Percentiles rank a stretch among this genome's conserved stretches.
Conservation (phyloP, 495 filamentous ascomycete species). For the Penicilliopsis zonata region DNA sequence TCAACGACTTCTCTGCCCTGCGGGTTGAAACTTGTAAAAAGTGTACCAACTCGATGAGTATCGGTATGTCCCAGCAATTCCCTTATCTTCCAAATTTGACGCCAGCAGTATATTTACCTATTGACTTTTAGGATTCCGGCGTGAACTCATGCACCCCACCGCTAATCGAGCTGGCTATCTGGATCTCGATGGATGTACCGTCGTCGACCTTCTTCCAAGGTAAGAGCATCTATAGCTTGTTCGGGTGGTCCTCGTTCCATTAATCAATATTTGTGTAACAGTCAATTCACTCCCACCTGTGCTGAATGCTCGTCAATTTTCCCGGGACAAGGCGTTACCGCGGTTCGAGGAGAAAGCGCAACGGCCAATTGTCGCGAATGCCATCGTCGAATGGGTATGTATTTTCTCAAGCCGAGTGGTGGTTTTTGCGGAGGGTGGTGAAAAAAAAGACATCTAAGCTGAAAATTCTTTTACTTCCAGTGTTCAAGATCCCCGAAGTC, state of each 20-base stretch:
- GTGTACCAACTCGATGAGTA: constrained; percentile 56
- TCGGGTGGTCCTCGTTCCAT: too few relatives aligned
- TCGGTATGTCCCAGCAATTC: constrained; percentile 28
- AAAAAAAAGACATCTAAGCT: constrained; percentile 3
- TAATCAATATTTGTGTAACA: constrained; percentile 14
- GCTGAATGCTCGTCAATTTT: constrained; percentile 62
- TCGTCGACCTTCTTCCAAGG: constrained; percentile 72
- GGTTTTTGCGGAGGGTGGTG: background rate
- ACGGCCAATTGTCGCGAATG: constrained; percentile 74
- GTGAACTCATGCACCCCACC: constrained; percentile 64
- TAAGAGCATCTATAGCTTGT: too few relatives aligned
- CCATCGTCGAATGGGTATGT: constrained; percentile 65
- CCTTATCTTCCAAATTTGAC: background rate
- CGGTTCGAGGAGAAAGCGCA: constrained; percentile 64
- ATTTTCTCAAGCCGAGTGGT: background rate
- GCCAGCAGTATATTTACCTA: background rate
- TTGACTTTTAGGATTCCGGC: constrained; percentile 49
- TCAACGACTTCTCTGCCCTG: constrained; percentile 18
- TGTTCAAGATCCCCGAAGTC: constrained; percentile 66
- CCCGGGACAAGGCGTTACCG: constrained; percentile 48
- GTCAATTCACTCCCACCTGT: constrained; percentile 76
- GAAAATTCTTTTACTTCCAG: constrained; percentile 8
- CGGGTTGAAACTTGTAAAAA: constrained; percentile 56
- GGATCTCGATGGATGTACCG: constrained; percentile 66
- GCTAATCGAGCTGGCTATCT: constrained; percentile 73